A percentile compares a stretch with the other conserved stretches of the same genome.
Conservation (phyloP, 2,329 filamentous ascomycete species). For the Chrysoporthe puriensis region DNA sequence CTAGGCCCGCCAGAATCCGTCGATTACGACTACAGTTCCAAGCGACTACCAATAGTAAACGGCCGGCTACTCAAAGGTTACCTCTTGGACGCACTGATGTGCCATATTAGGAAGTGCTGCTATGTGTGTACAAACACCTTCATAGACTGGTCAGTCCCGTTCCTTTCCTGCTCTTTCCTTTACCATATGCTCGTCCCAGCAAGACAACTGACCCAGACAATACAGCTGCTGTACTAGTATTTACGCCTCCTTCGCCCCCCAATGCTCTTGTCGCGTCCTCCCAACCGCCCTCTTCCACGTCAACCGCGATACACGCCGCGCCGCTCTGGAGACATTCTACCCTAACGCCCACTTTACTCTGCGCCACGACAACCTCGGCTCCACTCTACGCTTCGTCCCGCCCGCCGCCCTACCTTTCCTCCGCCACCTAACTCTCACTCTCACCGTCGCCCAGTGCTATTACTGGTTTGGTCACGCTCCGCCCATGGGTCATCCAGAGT, state of each 20-base stretch:
- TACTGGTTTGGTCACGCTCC: slow-evolving; percentile 16
- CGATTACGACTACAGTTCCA: not conserved
- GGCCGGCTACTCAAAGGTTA: not conserved
- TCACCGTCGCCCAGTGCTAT: slow-evolving; percentile 9
- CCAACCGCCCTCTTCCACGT: slow-evolving; percentile 8
- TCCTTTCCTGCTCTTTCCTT: not conserved
- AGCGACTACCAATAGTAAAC: slow-evolving; percentile 1
- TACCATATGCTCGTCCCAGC: not conserved
- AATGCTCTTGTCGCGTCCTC: slow-evolving; percentile 4
- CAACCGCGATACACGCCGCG: slow-evolving; percentile 4
- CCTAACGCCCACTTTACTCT: not conserved
- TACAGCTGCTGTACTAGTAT: slow-evolving; percentile 9
- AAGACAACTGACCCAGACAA: not conserved
- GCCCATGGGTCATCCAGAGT: not conserved
- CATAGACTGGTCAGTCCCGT: slow-evolving; percentile 10
- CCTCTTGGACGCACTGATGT: not conserved
- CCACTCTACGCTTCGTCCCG: not conserved
- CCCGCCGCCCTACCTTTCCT: slow-evolving; percentile 5
- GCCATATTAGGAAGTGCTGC: not conserved
- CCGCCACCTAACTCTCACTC: not conserved
- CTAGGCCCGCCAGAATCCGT: slow-evolving; percentile 2
- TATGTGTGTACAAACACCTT: slow-evolving; percentile 4
- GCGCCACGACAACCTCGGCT: slow-evolving; percentile 16
- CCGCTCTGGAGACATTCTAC: slow-evolving; percentile 4
- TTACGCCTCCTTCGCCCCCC: slow-evolving; percentile 9